A percentile compares a stretch with the other conserved stretches of the same genome.
These are phyloP conservation scores for Furcasterigmium furcatum DNA, from an alignment of 2,329 filamentous ascomycete species.

Conservation along the genomic window DNA sequence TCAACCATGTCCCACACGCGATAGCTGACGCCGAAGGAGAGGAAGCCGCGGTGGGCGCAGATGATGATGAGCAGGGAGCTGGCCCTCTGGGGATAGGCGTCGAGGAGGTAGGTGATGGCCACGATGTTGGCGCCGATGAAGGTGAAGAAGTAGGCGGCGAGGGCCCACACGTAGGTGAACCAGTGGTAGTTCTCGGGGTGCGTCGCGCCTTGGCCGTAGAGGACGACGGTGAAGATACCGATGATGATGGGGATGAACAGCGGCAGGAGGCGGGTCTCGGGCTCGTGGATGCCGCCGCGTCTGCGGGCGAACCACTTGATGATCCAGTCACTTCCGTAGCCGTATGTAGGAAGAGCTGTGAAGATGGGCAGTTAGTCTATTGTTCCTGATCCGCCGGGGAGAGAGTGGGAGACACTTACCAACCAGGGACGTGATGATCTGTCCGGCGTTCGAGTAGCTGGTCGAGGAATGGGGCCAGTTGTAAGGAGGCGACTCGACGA, in stretches of 20 bases:
- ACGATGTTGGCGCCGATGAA: conserved; percentile 38
- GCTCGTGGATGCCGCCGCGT: conserved; percentile 35
- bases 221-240: conserved; percentile 29
- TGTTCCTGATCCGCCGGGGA: background rate
- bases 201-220: conserved; percentile 31
- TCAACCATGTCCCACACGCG: conserved; percentile 22
- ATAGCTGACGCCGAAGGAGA: conserved; percentile 34
- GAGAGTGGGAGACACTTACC: background rate
- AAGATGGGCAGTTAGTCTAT: background rate
- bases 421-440: conserved; percentile 31
- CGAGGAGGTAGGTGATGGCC: conserved; percentile 38
- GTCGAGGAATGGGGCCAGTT: conserved; percentile 28
- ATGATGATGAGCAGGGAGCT: conserved; percentile 40
- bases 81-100: conserved; percentile 37
- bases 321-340: conserved; percentile 31
- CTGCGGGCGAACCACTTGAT: conserved; percentile 28
- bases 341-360: conserved; percentile 30
- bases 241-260: conserved; percentile 30
- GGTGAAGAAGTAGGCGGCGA: conserved; percentile 26
- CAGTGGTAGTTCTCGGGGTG: conserved; percentile 29
- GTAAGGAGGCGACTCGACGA: conserved; percentile 29
- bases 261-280: conserved; percentile 31
- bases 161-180: conserved; percentile 24
- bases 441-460: conserved; percentile 33
- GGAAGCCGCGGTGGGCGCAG: conserved; percentile 39